Percentiles rank a stretch among this genome's conserved stretches.
Conservation (phyloP, 306 rosid species). For the Medicago ruthenica region DNA sequence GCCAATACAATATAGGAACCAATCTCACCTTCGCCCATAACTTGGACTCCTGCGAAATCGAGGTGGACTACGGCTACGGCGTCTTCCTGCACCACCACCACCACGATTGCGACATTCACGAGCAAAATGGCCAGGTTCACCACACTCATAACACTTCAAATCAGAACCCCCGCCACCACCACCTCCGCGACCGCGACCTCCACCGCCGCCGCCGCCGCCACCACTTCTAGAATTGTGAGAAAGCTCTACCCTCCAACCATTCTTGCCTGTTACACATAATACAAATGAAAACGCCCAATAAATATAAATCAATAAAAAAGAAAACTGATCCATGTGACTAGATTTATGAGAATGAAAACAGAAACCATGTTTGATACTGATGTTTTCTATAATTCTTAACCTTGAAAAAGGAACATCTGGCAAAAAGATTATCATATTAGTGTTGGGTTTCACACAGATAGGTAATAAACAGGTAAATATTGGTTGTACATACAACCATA, state of each 20-base stretch:
- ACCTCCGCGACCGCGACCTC: constrained; percentile 88
- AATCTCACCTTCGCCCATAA: constrained; percentile 85
- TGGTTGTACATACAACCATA: constrained; percentile 15
- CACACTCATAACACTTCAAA: constrained; percentile 97
- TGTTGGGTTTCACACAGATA: neutral
- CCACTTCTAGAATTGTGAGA: constrained; percentile 97
- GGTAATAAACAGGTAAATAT: neutral
- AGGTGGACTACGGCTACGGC: constrained; percentile 92
- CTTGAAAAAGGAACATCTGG: neutral
- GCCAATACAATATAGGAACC: neutral
- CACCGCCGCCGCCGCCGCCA: constrained; percentile 50
- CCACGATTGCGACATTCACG: constrained; percentile 95
- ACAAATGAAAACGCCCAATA: constrained; percentile 10
- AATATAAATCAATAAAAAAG: neutral
- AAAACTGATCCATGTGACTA: neutral
- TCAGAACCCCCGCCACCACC: constrained; percentile 96
- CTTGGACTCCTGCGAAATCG: constrained; percentile 96
- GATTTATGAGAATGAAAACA: neutral
- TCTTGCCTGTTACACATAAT: constrained; percentile 71
- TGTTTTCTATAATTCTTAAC: neutral
- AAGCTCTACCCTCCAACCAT: constrained; percentile 98
- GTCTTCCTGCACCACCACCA: constrained; percentile 92
- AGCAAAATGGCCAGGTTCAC: constrained; percentile 99
- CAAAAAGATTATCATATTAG: neutral
- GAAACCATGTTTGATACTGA: neutral